phyloP scores from a whole-genome alignment of 106 monocot genomes.

The Agapanthus africanus region DNA sequence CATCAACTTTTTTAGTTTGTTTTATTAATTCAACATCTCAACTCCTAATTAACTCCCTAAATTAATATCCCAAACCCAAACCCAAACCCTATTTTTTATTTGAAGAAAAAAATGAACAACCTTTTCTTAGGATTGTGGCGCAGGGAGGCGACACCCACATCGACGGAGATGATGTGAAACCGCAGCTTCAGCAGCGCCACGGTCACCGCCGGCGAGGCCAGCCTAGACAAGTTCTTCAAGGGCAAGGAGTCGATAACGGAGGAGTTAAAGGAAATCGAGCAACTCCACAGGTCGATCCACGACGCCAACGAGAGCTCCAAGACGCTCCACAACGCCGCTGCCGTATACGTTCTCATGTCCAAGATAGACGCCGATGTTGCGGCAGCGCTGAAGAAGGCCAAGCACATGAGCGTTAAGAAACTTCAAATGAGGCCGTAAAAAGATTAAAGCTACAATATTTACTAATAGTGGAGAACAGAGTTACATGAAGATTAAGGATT shows the following conservation, averaged over 20 bases:
- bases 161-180: not conserved
- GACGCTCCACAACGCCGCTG: constrained; percentile 54
- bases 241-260: constrained; percentile 71
- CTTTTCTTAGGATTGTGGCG: not conserved
- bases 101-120: not conserved
- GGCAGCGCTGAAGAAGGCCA: constrained; percentile 64
- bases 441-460: not conserved
- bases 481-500: not conserved
- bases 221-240: constrained; percentile 61
- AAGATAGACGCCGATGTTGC: constrained; percentile 72
- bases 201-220: constrained; percentile 22
- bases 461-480: not conserved
- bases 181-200: not conserved
- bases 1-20: no score
- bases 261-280: constrained; percentile 58
- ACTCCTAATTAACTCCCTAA: no score
- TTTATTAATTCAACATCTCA: no score
- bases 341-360: constrained; percentile 39
- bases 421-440: not conserved
- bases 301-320: constrained; percentile 59
- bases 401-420: no score
- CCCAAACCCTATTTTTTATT: no score
- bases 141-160: not conserved
- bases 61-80: no score
- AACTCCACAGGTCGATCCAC: constrained; percentile 38